phyloP scores from a whole-genome alignment of 768 basidiomycete genomes.

The Trametes punicea region DNA sequence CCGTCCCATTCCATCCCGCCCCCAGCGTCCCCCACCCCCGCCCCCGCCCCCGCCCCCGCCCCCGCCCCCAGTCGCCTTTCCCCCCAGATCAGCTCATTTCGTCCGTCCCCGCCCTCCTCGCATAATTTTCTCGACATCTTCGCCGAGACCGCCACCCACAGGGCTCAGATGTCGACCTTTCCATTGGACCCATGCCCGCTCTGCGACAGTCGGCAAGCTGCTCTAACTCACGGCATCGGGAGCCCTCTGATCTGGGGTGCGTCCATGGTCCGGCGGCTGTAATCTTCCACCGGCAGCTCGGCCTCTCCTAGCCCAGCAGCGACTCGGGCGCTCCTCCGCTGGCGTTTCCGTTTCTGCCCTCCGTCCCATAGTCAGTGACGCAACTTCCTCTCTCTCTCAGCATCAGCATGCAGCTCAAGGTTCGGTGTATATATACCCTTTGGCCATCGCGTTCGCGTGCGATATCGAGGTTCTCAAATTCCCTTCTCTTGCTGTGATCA shows the following conservation, averaged over 20 bases:
- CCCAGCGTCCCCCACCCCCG: neutral
- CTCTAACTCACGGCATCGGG: conserved; percentile 1
- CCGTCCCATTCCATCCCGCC: neutral
- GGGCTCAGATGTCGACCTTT: no score
- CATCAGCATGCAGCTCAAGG: neutral
- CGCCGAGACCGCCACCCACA: no score
- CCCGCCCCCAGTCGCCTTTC: neutral
- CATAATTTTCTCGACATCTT: neutral
- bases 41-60: conserved; percentile 6
- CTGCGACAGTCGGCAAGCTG: neutral
- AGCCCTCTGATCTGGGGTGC: conserved; percentile 16
- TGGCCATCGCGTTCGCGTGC: neutral
- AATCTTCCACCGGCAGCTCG: conserved; percentile 3
- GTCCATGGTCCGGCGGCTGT: conserved; percentile 12
- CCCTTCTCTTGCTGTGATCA: neutral
- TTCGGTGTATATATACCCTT: neutral
- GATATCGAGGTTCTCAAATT: no score
- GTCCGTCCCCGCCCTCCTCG: neutral
- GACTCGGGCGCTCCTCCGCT: neutral
- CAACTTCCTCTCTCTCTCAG: neutral
- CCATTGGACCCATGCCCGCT: neutral
- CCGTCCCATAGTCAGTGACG: neutral
- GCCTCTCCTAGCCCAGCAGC: neutral
- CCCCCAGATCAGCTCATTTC: neutral
- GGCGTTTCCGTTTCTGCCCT: neutral